Conservation (phyloP, 1,284 basidiomycete genomes). For the Ceratorhiza oryzae-sativae region DNA sequence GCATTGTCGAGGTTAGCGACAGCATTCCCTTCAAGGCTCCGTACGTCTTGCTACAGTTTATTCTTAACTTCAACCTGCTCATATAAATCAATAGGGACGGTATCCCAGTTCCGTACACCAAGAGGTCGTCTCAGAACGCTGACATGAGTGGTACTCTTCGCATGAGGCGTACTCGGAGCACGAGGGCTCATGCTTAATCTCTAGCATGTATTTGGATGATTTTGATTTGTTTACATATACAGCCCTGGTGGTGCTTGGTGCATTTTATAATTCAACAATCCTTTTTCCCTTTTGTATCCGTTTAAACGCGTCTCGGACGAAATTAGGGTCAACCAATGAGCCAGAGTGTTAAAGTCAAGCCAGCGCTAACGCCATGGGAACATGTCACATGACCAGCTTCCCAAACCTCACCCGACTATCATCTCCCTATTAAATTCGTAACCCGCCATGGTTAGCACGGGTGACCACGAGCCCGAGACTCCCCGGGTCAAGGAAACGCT, state of each 20-base stretch:
- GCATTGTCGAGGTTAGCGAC: background rate
- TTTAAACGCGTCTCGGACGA: background rate
- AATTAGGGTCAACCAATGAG: background rate
- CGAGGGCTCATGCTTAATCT: constrained; percentile 9
- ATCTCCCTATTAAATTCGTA: background rate
- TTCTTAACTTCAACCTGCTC: background rate
- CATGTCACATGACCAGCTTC: constrained; percentile 17
- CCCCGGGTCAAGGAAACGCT: background rate
- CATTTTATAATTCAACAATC: constrained; percentile 14
- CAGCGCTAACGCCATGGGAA: background rate
- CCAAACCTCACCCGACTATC: constrained; percentile 24
- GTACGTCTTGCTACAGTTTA: background rate
- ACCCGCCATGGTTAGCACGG: constrained; percentile 18
- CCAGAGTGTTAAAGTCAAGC: background rate
- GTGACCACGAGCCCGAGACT: constrained; percentile 6
- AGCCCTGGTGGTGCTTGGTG: constrained; percentile 36
- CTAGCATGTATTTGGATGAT: background rate
- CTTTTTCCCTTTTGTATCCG: background rate
- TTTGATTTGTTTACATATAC: constrained; percentile 12
- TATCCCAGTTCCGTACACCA: background rate
- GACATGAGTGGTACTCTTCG: background rate
- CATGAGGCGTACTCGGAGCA: constrained; percentile 23
- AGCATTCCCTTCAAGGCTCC: constrained; percentile 4
- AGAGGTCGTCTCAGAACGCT: background rate
- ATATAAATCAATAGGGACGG: background rate